Evolutionary conservation across 208 protist species (phyloP).

Genomic region (Crithidia brevicula): DNA sequence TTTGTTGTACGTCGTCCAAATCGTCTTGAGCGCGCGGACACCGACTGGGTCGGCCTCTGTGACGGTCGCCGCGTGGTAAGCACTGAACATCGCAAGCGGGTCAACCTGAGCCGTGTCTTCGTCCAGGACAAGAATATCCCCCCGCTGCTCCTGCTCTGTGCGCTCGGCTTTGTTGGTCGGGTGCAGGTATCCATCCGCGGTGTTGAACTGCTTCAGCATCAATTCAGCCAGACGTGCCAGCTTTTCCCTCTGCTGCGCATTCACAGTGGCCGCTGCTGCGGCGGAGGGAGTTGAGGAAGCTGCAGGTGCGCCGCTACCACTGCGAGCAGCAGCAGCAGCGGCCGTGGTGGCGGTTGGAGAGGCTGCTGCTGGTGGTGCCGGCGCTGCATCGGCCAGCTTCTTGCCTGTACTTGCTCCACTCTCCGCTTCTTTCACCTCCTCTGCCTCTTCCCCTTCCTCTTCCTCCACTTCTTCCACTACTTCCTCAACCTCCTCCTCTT

Average conservation of each 20-base stretch:
- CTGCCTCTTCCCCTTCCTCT: conserved; percentile 38
- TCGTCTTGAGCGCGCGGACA: conserved; percentile 69
- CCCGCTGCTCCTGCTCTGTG: conserved; percentile 61
- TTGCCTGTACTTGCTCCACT: no score
- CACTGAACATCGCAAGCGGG: conserved; percentile 77
- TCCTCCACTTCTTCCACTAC: conserved; percentile 39
- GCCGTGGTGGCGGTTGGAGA: no score
- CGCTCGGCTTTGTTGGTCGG: conserved; percentile 43
- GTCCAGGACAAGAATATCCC: conserved; percentile 65
- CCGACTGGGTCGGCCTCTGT: conserved; percentile 44
- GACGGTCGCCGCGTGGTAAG: conserved; percentile 55
- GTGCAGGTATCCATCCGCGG: conserved; percentile 83
- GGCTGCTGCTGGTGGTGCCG: conserved; percentile 18
- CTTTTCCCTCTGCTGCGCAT: conserved; percentile 29
- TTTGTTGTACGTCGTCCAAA: conserved; percentile 72
- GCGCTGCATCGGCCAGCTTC: not conserved
- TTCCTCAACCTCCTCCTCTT: conserved; percentile 26
- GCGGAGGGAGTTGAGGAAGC: not conserved
- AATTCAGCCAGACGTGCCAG: conserved; percentile 67
- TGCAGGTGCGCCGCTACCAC: not conserved
- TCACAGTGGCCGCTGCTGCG: not conserved
- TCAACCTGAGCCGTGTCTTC: conserved; percentile 78
- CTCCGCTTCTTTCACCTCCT: conserved; percentile 30
- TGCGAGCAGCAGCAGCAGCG: conserved; percentile 1
- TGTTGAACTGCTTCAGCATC: conserved; percentile 87